phyloP scores from a whole-genome alignment of 257 asterid genomes.

The Avicennia marina region DNA sequence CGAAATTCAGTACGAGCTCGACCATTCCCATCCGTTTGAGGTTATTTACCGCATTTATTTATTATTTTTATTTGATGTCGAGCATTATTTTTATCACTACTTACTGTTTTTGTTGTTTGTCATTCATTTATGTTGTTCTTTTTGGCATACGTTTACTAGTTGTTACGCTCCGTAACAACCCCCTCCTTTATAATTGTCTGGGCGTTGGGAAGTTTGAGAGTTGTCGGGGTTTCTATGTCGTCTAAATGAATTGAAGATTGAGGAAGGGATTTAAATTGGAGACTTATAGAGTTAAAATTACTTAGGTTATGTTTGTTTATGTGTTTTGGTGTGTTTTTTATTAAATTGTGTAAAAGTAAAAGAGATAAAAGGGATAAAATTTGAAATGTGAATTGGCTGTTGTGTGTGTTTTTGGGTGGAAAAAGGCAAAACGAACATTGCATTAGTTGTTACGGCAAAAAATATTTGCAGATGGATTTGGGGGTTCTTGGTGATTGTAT shows the following conservation, averaged over 20 bases:
- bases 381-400: no score
- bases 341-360: no score
- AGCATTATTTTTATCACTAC: no score
- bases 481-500: background rate
- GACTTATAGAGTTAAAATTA: no score
- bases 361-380: no score
- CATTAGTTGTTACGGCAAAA: background rate
- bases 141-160: background rate
- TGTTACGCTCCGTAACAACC: background rate
- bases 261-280: background rate
- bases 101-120: background rate
- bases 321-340: no score
- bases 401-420: no score
- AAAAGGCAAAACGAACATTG: no score
- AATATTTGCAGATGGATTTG: background rate
- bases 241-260: no score
- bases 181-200: background rate
- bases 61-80: background rate
- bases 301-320: no score
- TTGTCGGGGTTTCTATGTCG: no score
- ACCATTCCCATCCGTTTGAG: conserved; percentile 50
- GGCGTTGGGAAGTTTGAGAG: background rate
- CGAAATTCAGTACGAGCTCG: conserved; percentile 74
- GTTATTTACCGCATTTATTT: conserved; percentile 25
- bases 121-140: background rate